phyloP scores from a whole-genome alignment of 2,329 filamentous ascomycete genomes.

The Cercospora sp. region DNA sequence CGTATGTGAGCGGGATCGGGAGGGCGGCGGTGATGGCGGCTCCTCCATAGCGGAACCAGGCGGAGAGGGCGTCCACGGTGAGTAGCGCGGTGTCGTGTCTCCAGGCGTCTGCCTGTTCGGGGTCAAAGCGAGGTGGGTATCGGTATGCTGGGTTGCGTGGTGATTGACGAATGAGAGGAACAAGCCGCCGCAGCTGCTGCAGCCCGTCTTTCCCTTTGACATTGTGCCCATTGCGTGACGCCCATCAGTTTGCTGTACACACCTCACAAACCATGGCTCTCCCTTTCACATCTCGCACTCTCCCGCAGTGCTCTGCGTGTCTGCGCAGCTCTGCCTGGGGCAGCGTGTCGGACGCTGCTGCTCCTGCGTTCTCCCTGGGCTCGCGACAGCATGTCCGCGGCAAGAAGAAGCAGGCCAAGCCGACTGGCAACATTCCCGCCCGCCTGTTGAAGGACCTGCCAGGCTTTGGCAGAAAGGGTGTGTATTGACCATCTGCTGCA shows the following conservation, averaged over 20 bases:
- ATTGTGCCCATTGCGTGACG: conserved; percentile 5
- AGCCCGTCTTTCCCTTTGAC: not conserved
- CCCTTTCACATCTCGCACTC: conserved; percentile 24
- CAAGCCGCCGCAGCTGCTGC: not conserved
- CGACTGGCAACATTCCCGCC: conserved; percentile 46
- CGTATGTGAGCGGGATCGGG: conserved; percentile 4
- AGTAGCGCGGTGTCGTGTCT: not conserved
- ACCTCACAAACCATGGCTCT: conserved; percentile 24
- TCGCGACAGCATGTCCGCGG: conserved; percentile 37
- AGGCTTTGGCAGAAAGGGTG: conserved; percentile 53
- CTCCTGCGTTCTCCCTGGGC: conserved; percentile 11
- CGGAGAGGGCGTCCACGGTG: conserved; percentile 22
- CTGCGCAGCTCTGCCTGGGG: conserved; percentile 31
- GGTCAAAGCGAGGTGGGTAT: not conserved
- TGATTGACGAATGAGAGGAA: conserved; percentile 8
- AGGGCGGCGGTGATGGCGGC: conserved; percentile 19
- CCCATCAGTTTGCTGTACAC: not conserved
- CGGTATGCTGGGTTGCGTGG: conserved; percentile 1
- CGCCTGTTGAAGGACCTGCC: conserved; percentile 54
- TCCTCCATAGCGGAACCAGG: conserved; percentile 25
- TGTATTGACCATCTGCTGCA: not conserved
- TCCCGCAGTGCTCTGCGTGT: conserved; percentile 36
- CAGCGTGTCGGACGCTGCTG: conserved; percentile 13
- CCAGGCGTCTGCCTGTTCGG: conserved; percentile 4
- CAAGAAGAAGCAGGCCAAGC: conserved; percentile 40